Conservation (phyloP, 345 rosid genomes). For the Brassica napus region Da-Ae NC_063452.1:61295001-61295500, state of each 20-base stretch:
- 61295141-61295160: slow-evolving; percentile 53
- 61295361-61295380: slow-evolving; percentile 60
- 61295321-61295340: slow-evolving; percentile 66
- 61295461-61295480: not conserved
- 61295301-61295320: slow-evolving; percentile 57
- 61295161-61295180: slow-evolving; percentile 10
- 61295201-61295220: slow-evolving; percentile 17
- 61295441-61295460: not conserved
- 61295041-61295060: slow-evolving; percentile 83
- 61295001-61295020: slow-evolving; percentile 58
- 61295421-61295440: not conserved
- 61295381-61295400: slow-evolving; percentile 15
- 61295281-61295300: slow-evolving; percentile 57
- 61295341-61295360: slow-evolving; percentile 81
- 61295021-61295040: slow-evolving; percentile 77
- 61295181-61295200: not conserved
- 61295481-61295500: slow-evolving; percentile 34
- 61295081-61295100: slow-evolving; percentile 71
- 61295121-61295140: slow-evolving; percentile 72
- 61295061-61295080: slow-evolving; percentile 90
- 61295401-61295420: not conserved
- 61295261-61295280: slow-evolving; percentile 55
- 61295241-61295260: slow-evolving; percentile 91
- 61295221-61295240: slow-evolving; percentile 73
- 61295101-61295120: slow-evolving; percentile 71